Base-by-base conservation (phyloP, 352 stramenopile genomes). In the Nothophytophthora sp. region DNA sequence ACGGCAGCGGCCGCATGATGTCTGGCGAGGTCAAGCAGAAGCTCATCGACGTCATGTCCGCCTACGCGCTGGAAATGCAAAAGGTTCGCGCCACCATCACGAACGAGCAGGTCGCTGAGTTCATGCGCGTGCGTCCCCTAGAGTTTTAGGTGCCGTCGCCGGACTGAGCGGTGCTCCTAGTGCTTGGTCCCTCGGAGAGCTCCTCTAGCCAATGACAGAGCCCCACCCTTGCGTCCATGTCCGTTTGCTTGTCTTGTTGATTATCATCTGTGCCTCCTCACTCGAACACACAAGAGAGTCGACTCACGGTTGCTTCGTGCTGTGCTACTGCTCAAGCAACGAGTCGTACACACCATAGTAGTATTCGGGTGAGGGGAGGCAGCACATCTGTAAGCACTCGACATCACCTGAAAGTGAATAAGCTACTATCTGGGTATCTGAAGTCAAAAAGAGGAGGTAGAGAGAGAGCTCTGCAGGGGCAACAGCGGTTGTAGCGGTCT, bases 21-120 rank as follows among this genome's bases (percentile, higher is more conserved):
- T 99, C 97, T 10, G 95, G 95, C 8, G 96, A 99, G 63, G 97
- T 99, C 13, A 99, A 99, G 86, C 86, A 95, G 50, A 85, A 86
- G 43, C 80, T 99, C 29, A 98, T 99, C 41, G 75, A 94, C 40
- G 83, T 98, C 24, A 93, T 97, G 70, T 68, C 76, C 11, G 74
- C 86, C 49, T 92, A 99, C 51, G 97, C 98, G 22, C 50, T 65
- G 16, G 86, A 97, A 13, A 98, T 99, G 76, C 96, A 99, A 77
- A 84, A 94, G 50, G 84, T 87, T 25, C 87, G 97, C 45, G 89
- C 86, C 3, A 67, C 70, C 20, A 91, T 99, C 43, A 98, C 96
- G 12, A 86, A 99, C 38, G 96, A 98, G 16, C 79, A 98, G 40
- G 85, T 99, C 5, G 78, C 77, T 28, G 81, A 98, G 65, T 99